Evolutionary conservation across 495 filamentous ascomycete genomes (phyloP), one percentile per base, ranked within the genome.

Genomic region (Talaromyces trachyspermus): DNA sequence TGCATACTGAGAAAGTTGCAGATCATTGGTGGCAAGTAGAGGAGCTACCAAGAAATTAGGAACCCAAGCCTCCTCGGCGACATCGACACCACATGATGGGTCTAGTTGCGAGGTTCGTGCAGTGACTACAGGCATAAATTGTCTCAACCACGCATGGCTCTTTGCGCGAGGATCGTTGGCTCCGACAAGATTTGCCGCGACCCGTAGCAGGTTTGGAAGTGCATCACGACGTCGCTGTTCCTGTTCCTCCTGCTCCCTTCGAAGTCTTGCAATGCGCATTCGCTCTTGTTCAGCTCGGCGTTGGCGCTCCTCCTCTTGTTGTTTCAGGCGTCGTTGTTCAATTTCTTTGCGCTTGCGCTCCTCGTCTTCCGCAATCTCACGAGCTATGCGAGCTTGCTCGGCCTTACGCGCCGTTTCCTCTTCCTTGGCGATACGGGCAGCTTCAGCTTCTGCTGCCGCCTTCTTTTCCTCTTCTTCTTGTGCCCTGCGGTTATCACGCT

Each of bases 11-110:
- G 82, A 80, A 23, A 90, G 70, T 30, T 81, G 75, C 17, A 86
- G 69, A 54, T 90, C 85, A 59, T 86, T 86, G 42, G 86, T 83
- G 24, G 84, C 86, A 23, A 90, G 67, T 19, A 90, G 67, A 14
- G 86, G 76, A 14, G 85, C 85, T 47, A 81, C 81, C 55, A 89
- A 76, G 36, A 84, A 81, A 51, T 88, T 89, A 23, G 86, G 78
- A 53, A 89, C 69, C 84, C 86, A 90, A 60, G 78, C 75, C 53
- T 89, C 85, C 19, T 71, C 63, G 5, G 68, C 66, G 32, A 69
- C 49, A 19, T 75, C 65, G 20, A 43, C 41, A 15, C 50, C 54
- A 56, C 69, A 76, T 17, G 47, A 48, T 24, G 69, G 63, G 27
- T 77, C 65, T 17, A 79, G 62, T 40, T 78, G 71, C 25, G 57